Evolutionary conservation across 805 yeast genomes (phyloP).

Genomic region (Ascoidea tarda): DNA sequence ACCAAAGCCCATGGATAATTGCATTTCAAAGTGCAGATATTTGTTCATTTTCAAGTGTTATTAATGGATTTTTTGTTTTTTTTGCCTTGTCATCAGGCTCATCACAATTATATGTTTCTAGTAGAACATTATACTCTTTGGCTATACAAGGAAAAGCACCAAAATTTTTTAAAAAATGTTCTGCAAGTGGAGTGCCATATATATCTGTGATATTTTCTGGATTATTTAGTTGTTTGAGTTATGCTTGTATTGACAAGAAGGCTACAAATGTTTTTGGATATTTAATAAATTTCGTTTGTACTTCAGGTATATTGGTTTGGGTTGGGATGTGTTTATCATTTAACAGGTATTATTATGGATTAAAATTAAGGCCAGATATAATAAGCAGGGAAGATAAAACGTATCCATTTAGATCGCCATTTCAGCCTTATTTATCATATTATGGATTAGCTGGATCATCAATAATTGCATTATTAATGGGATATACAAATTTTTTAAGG

Average conservation of each 20-base stretch:
- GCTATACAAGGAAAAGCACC: slow-evolving; percentile 48
- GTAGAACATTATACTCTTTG: slow-evolving; percentile 40
- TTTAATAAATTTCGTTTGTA: slow-evolving; percentile 51
- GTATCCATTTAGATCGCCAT: slow-evolving; percentile 56
- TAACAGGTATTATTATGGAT: slow-evolving; percentile 48
- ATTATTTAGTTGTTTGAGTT: slow-evolving; percentile 45
- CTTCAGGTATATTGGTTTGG: slow-evolving; percentile 75
- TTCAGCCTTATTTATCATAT: slow-evolving; percentile 55
- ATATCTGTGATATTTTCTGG: slow-evolving; percentile 51
- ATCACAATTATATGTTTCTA: slow-evolving; percentile 40
- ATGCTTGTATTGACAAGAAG: slow-evolving; percentile 38
- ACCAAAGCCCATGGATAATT: slow-evolving; percentile 46
- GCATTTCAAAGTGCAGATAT: slow-evolving; percentile 39
- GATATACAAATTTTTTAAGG: slow-evolving; percentile 42
- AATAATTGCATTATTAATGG: slow-evolving; percentile 39
- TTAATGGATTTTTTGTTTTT: slow-evolving; percentile 35
- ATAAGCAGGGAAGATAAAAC: slow-evolving; percentile 45
- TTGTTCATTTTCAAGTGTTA: slow-evolving; percentile 31
- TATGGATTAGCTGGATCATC: slow-evolving; percentile 44
- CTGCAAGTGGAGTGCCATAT: slow-evolving; percentile 57
- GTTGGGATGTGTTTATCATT: slow-evolving; percentile 53
- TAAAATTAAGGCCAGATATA: slow-evolving; percentile 47
- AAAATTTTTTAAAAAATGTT: slow-evolving; percentile 39
- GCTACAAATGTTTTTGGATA: slow-evolving; percentile 55
- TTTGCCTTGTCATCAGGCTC: slow-evolving; percentile 42